A percentile compares a stretch with the other conserved stretches of the same genome.
These are phyloP conservation scores for Arthrobotrys conoides DNA, from an alignment of 2,329 filamentous ascomycete genomes.

Conservation along the genomic window DNA sequence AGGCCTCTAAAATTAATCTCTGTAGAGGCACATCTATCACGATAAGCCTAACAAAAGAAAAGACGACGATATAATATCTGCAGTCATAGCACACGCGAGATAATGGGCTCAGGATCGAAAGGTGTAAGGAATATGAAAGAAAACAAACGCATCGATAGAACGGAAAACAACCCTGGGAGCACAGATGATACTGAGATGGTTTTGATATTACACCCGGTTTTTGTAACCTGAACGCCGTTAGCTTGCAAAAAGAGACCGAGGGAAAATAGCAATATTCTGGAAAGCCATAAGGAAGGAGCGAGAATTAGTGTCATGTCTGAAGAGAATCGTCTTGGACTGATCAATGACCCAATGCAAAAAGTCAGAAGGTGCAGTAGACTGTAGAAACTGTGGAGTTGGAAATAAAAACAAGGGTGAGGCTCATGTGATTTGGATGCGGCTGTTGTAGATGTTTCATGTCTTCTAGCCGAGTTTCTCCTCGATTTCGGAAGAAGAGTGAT, in stretches of 20 bases:
- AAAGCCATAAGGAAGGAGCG: background rate
- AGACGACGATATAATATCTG: background rate
- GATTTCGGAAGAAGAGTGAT: conserved; percentile 4
- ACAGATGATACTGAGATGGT: conserved; percentile 27
- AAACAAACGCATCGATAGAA: background rate
- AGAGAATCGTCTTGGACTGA: background rate
- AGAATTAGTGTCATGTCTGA: background rate
- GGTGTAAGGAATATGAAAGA: background rate
- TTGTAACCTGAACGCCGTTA: conserved; percentile 21
- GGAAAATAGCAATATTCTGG: background rate
- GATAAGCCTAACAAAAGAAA: conserved; percentile 14
- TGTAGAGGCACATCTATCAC: background rate
- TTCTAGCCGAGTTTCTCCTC: conserved; percentile 7
- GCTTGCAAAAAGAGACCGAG: conserved; percentile 17
- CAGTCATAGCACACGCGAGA: background rate
- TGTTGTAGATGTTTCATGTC: conserved; percentile 27
- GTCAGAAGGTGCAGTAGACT: background rate
- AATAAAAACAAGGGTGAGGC: background rate
- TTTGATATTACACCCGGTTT: conserved; percentile 43
- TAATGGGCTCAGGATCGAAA: conserved; percentile 4
- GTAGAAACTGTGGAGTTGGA: background rate
- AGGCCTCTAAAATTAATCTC: background rate
- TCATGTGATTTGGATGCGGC: conserved; percentile 14
- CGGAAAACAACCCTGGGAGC: conserved; percentile 2
- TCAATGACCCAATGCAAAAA: background rate